Evolutionary conservation across 768 basidiomycete genomes (phyloP).

Genomic region (Mycena alexandri): DNA sequence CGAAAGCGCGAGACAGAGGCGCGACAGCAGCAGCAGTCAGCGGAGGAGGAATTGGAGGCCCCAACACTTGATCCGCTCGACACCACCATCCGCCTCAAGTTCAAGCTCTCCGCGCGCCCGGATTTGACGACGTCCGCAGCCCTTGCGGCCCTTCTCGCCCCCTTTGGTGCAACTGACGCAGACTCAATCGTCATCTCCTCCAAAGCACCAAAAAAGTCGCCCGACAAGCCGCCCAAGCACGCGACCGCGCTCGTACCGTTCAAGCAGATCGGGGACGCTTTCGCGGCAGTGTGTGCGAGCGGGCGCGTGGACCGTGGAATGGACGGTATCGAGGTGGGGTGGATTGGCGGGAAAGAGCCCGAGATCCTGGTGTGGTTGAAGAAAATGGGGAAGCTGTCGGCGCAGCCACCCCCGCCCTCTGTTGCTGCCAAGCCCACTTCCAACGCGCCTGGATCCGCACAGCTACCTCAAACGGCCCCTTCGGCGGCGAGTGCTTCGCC

Average conservation of each 20-base stretch:
- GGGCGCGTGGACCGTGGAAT: constrained; percentile 64
- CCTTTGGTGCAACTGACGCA: constrained; percentile 74
- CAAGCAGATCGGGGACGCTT: constrained; percentile 80
- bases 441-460: constrained; percentile 38
- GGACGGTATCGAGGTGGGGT: constrained; percentile 74
- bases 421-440: constrained; percentile 19
- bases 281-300: constrained; percentile 77
- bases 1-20: constrained; percentile 59
- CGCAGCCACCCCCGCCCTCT: constrained; percentile 37
- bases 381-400: constrained; percentile 74
- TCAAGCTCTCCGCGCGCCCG: constrained; percentile 68
- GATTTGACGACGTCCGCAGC: constrained; percentile 63
- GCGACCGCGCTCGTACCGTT: constrained; percentile 84
- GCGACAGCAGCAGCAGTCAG: constrained; percentile 45
- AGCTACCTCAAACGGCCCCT: constrained; percentile 48
- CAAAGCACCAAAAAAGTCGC: constrained; percentile 69
- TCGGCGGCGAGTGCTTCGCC: constrained; percentile 41
- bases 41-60: constrained; percentile 62
- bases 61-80: constrained; percentile 75
- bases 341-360: constrained; percentile 84
- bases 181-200: constrained; percentile 77
- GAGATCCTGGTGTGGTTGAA: constrained; percentile 79
- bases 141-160: constrained; percentile 64
- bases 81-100: constrained; percentile 83
- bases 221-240: constrained; percentile 70